These are phyloP conservation scores for Xylariales sp. DNA, from an alignment of 2,329 filamentous ascomycete species.

Conservation along the genomic window DNA sequence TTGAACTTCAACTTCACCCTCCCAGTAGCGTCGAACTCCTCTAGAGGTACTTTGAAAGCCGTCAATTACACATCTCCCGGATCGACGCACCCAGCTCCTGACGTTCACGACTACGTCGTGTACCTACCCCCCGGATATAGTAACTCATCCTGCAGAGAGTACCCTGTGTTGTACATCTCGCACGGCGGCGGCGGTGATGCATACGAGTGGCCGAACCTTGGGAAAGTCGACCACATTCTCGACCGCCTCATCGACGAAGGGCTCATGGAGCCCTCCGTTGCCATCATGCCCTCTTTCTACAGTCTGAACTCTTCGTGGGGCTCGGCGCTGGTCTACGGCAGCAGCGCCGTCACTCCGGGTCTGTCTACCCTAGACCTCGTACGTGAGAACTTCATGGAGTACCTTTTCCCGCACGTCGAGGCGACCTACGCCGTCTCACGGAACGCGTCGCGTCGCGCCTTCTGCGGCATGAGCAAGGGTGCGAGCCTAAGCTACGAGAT, in stretches of 20 bases:
- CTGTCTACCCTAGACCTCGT: conserved; percentile 13
- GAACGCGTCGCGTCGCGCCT: conserved; percentile 19
- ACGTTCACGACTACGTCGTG: conserved; percentile 20
- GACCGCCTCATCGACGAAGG: conserved; percentile 23
- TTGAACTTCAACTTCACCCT: conserved; percentile 20
- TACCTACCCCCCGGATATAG: conserved; percentile 22
- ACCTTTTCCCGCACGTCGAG: conserved; percentile 23
- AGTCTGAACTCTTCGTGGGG: conserved; percentile 18
- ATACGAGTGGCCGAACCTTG: conserved; percentile 24
- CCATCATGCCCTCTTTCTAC: conserved; percentile 24
- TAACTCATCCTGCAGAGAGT: conserved; percentile 13
- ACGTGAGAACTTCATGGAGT: conserved; percentile 20
- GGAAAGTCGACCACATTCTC: conserved; percentile 20
- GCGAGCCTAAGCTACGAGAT: conserved; percentile 25
- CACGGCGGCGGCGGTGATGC: conserved; percentile 23
- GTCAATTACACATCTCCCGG: conserved; percentile 25
- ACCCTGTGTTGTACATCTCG: conserved; percentile 23
- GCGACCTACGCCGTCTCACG: conserved; percentile 16
- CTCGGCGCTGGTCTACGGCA: conserved; percentile 19
- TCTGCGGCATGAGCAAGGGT: conserved; percentile 22
- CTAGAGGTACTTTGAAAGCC: conserved; percentile 17
- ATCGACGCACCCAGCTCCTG: conserved; percentile 20
- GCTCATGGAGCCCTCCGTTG: conserved; percentile 22
- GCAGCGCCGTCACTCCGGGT: conserved; percentile 10
- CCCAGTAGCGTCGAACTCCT: conserved; percentile 10